phyloP scores from a whole-genome alignment of 2,329 filamentous ascomycete species.

The Aspergillus brunneoviolaceus region DNA sequence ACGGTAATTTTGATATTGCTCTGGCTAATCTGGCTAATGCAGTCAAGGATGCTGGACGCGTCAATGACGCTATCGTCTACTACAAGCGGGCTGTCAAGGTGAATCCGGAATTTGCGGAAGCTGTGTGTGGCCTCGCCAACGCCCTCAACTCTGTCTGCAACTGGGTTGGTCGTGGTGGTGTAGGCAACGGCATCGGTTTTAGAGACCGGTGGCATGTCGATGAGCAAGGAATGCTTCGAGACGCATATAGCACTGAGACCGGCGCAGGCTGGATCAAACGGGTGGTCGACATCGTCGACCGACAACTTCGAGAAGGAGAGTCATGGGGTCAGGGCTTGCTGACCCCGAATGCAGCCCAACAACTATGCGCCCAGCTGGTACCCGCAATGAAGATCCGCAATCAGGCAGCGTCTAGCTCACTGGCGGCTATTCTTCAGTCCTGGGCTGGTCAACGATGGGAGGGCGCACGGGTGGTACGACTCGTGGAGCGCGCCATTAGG shows the following conservation, averaged over 20 bases:
- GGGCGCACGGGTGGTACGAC: slow-evolving; percentile 76
- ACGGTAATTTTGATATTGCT: slow-evolving; percentile 94
- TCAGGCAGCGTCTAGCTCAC: slow-evolving; percentile 26
- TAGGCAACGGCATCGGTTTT: slow-evolving; percentile 68
- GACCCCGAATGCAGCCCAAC: slow-evolving; percentile 53
- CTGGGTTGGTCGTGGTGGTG: slow-evolving; percentile 86
- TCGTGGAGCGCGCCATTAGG: slow-evolving; percentile 81
- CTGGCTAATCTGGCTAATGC: slow-evolving; percentile 95
- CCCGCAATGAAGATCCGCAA: slow-evolving; percentile 30
- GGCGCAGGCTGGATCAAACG: slow-evolving; percentile 81
- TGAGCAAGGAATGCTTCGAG: slow-evolving; percentile 75
- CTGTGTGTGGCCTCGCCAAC: slow-evolving; percentile 91
- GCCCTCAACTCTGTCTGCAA: slow-evolving; percentile 95
- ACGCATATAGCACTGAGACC: slow-evolving; percentile 63
- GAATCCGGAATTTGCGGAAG: slow-evolving; percentile 96
- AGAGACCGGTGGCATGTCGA: slow-evolving; percentile 94
- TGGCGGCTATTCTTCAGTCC: slow-evolving; percentile 43
- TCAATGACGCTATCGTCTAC: slow-evolving; percentile 87
- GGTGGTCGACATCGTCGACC: slow-evolving; percentile 86
- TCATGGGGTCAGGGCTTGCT: slow-evolving; percentile 78
- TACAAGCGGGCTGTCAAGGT: slow-evolving; percentile 86
- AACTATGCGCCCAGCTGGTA: slow-evolving; percentile 51
- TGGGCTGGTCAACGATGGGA: slow-evolving; percentile 84
- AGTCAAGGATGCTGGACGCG: slow-evolving; percentile 91
- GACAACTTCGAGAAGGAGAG: slow-evolving; percentile 82